Evolutionary conservation across 495 filamentous ascomycete genomes (phyloP), one percentile per base, ranked within the genome.

Genomic region (Alectoria sarmentosa): DNA sequence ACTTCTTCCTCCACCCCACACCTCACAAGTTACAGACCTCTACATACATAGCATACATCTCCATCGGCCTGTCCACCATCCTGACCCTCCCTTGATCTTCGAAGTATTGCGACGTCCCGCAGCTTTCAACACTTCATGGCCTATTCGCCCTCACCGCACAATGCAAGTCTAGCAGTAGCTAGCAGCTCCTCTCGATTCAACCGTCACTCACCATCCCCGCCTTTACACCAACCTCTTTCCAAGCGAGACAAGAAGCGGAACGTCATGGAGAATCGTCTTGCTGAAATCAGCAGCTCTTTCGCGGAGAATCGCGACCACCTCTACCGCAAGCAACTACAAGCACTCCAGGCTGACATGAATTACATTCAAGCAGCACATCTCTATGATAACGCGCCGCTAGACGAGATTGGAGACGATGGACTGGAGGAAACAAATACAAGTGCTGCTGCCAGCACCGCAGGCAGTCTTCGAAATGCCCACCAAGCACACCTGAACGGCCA

Each of bases 231-330:
- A 59, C 74, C 82, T 63, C 79, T 80, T 38, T 90, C 92, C 6
- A 98, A 98, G 79, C 84, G 90, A 69, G 92, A 98, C 78, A 94
- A 96, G 73, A 85, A 90, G 65, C 87, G 92, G 61, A 88, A 88
- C 64, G 81, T 84, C 59, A 82, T 98, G 60, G 80, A 84, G 37
- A 92, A 96, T 44, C 86, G 87, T 39, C 82, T 96, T 32, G 78
- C 81, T 26, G 82, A 86, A 55, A 83, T 97, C 67, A 85, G 86
- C 32, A 83, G 83, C 59, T 84, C 85, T 65, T 92, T 96, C 77
- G 82, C 83, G 62, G 85, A 88, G 62, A 90, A 96, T 71, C 85
- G 89, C 60, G 91, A 96, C 71, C 78, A 80, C 54, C 83, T 92
- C 69, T 98, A 95, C 76, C 88, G 91, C 60, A 88, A 93, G 69